Base-by-base conservation (phyloP, 768 basidiomycete genomes). In the Agaricus subrufescens region DNA sequence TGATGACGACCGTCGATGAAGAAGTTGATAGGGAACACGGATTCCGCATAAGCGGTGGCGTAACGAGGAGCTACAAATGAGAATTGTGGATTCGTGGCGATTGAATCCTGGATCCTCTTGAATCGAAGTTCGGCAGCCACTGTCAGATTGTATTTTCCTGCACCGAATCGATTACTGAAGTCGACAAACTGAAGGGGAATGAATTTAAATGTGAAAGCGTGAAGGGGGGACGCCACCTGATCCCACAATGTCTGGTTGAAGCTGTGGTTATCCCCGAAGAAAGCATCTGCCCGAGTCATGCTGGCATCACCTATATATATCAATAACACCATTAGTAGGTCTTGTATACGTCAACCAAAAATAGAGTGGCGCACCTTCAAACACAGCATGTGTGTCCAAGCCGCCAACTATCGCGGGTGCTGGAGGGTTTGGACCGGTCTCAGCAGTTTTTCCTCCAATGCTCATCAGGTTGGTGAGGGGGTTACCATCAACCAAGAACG, bases 211-310 rank as follows among this genome's bases (percentile, higher is more conserved):
- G 23, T 10, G 3, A 19, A 12, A 11, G 44, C 11, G n/a, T 9
- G 10, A 34, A 14, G 11, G 45, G 14, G 29, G 0, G 25, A 19
- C 38, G 54, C 14, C 29, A 64, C 63, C 49, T 62, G 52, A 14
- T 59, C 60, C 39, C 53, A 64, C 2, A 64, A 53, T 1, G 61
- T 64, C 40, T 64, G 57, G 38, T 64, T 64, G 46, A 64, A 62
- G 46, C 56, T 64, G 54, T 59, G 56, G 48, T 64, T 62, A 38
- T 62, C 63, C 4, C 61, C 63, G 23, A 62, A 64, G 56, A 52
- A 61, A 19, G 49, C 52, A 46, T 64, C 63, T 2, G 38, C 58
- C 19, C 59, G 55, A 15, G 61, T 61, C 46, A 48, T 52, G 39
- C 61, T 61, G 14, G 57, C 48, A 55, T 61, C 61, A 37, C 61